These are phyloP conservation scores for Verticillium alfalfae DNA, from an alignment of 2,329 filamentous ascomycete species.

Conservation along the genomic window DNA sequence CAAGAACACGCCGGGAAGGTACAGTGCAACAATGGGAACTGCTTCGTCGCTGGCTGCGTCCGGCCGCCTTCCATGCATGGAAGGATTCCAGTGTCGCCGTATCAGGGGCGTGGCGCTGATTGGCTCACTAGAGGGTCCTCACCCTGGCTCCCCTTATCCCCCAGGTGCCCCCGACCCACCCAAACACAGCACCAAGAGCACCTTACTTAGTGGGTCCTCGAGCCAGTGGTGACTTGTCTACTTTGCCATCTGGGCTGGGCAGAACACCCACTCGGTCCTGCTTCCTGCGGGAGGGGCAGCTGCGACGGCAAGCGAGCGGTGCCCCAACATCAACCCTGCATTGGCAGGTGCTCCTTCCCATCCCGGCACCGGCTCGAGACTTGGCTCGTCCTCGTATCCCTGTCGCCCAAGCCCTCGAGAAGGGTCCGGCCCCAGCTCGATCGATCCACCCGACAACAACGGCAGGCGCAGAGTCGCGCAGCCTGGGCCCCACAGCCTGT, in stretches of 20 bases:
- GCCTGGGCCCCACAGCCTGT: neutral
- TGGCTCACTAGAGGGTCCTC: neutral
- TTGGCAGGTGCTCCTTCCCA: neutral
- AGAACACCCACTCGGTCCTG: neutral
- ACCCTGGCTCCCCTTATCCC: neutral
- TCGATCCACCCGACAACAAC: slow-evolving; percentile 1
- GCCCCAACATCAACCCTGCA: neutral
- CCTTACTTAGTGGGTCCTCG: neutral
- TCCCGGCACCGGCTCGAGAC: neutral
- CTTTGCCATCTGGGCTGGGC: neutral
- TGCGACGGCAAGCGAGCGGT: neutral
- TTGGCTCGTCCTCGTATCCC: neutral
- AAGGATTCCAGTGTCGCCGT: slow-evolving; percentile 1
- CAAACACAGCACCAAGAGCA: neutral
- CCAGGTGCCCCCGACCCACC: neutral
- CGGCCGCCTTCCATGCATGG: slow-evolving; percentile 2
- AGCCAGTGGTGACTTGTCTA: neutral
- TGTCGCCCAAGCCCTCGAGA: neutral
- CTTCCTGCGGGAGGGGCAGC: neutral
- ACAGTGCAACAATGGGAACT: neutral
- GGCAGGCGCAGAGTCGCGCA: slow-evolving; percentile 1
- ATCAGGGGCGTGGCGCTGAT: neutral
- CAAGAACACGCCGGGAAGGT: neutral
- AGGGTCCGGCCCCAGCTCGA: neutral
- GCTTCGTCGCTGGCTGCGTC: neutral